Percentiles rank a stretch among this genome's conserved stretches.
These are phyloP conservation scores for Naematelia encephala DNA, from an alignment of 768 basidiomycete genomes.

Conservation along the genomic window DNA sequence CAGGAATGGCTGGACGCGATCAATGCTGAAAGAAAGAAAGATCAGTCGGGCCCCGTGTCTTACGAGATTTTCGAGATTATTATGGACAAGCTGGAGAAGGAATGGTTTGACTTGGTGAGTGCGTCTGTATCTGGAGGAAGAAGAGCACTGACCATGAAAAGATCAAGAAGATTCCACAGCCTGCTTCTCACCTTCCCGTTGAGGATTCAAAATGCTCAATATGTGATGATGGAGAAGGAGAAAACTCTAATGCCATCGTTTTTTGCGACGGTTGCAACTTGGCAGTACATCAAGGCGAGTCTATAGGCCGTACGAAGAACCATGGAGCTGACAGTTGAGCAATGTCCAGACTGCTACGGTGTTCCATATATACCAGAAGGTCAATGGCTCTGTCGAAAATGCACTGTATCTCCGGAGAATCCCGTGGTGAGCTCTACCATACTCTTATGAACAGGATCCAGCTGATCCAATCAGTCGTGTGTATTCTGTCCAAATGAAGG, in stretches of 20 bases:
- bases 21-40: slow-evolving; percentile 71
- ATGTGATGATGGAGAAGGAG: slow-evolving; percentile 97
- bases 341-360: slow-evolving; percentile 81
- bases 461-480: slow-evolving; percentile 63
- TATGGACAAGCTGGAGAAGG: slow-evolving; percentile 97
- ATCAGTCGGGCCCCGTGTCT: slow-evolving; percentile 66
- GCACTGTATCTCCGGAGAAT: slow-evolving; percentile 93
- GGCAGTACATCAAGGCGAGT: slow-evolving; percentile 94
- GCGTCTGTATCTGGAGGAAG: no score
- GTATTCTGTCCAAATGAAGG: slow-evolving; percentile 95
- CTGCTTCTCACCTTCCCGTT: slow-evolving; percentile 77
- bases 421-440: slow-evolving; percentile 69
- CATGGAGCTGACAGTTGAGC: slow-evolving; percentile 4
- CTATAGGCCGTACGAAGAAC: background rate
- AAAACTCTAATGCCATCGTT: slow-evolving; percentile 97
- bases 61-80: slow-evolving; percentile 91
- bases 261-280: slow-evolving; percentile 99
- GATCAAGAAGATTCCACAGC: slow-evolving; percentile 92
- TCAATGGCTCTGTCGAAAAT: slow-evolving; percentile 98
- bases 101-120: slow-evolving; percentile 90
- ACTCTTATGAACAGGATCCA: background rate
- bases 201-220: slow-evolving; percentile 96
- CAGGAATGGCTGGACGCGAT: slow-evolving; percentile 88
- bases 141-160: slow-evolving; percentile 49
- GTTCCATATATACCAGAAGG: slow-evolving; percentile 99